Evolutionary conservation across 345 rosid genomes (phyloP).

Genomic region (Theobroma cacao): DNA sequence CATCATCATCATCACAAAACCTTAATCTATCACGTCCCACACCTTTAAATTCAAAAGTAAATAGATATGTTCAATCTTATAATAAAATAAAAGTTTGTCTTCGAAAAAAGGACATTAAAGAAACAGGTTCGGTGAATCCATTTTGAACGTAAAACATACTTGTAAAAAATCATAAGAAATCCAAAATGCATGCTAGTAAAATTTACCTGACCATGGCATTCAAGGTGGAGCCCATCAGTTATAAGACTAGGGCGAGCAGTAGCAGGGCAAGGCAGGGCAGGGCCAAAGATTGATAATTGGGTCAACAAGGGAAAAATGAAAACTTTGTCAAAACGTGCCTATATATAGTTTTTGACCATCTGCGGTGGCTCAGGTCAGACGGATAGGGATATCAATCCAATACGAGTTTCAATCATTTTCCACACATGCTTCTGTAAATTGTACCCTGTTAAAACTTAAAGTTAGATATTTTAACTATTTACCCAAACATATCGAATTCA

Average conservation of each 20-base stretch:
- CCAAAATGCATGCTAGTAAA: too few relatives aligned
- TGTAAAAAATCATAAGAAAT: too few relatives aligned
- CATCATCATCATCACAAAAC: not conserved
- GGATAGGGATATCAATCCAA: not conserved
- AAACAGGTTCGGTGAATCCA: not conserved
- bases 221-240: not conserved
- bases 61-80: too few relatives aligned
- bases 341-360: not conserved
- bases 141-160: not conserved
- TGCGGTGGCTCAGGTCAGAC: not conserved
- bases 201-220: not conserved
- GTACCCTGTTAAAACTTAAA: not conserved
- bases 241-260: not conserved
- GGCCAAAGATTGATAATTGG: not conserved
- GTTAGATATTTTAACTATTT: too few relatives aligned
- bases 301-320: conserved; percentile 1
- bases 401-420: not conserved
- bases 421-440: not conserved
- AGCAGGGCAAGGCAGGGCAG: not conserved
- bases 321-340: not conserved
- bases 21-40: not conserved
- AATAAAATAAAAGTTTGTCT: not conserved
- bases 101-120: not conserved
- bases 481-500: too few relatives aligned
- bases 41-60: too few relatives aligned